phyloP scores from a whole-genome alignment of 2,329 filamentous ascomycete species.

The Pseudogymnoascus sp. region DNA sequence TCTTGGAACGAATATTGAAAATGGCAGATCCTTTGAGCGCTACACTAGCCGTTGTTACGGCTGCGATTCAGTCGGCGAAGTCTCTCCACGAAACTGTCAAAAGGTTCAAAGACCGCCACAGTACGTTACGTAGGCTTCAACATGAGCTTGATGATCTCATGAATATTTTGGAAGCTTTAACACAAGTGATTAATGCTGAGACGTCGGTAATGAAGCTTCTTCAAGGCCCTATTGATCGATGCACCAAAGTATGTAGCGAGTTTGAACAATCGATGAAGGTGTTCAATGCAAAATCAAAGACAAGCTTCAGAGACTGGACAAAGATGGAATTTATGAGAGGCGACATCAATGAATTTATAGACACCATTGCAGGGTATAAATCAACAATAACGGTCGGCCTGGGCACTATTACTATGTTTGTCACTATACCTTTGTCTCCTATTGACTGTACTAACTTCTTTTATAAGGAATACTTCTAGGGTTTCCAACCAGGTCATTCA shows the following conservation, averaged over 20 bases:
- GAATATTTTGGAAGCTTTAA: slow-evolving; percentile 27
- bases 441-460: slow-evolving; percentile 19
- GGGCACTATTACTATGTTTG: slow-evolving; percentile 32
- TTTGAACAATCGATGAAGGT: slow-evolving; percentile 30
- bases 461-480: slow-evolving; percentile 27
- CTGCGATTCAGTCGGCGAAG: slow-evolving; percentile 29
- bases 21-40: slow-evolving; percentile 29
- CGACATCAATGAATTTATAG: slow-evolving; percentile 34
- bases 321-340: slow-evolving; percentile 35
- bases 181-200: slow-evolving; percentile 21
- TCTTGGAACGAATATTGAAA: background rate
- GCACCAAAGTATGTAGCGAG: slow-evolving; percentile 30
- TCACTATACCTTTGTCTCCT: slow-evolving; percentile 13
- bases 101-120: slow-evolving; percentile 30
- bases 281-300: slow-evolving; percentile 29
- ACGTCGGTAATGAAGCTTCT: slow-evolving; percentile 27
- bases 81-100: slow-evolving; percentile 28
- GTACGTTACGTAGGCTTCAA: slow-evolving; percentile 28
- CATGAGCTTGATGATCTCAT: slow-evolving; percentile 28
- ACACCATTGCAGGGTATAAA: slow-evolving; percentile 32
- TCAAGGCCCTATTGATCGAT: slow-evolving; percentile 30
- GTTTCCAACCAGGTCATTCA: slow-evolving; percentile 27
- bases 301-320: slow-evolving; percentile 32
- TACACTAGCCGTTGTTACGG: slow-evolving; percentile 27
- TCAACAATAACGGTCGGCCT: slow-evolving; percentile 32